Conservation (phyloP, 768 basidiomycete species). For the Lactifluus pinguis region DNA sequence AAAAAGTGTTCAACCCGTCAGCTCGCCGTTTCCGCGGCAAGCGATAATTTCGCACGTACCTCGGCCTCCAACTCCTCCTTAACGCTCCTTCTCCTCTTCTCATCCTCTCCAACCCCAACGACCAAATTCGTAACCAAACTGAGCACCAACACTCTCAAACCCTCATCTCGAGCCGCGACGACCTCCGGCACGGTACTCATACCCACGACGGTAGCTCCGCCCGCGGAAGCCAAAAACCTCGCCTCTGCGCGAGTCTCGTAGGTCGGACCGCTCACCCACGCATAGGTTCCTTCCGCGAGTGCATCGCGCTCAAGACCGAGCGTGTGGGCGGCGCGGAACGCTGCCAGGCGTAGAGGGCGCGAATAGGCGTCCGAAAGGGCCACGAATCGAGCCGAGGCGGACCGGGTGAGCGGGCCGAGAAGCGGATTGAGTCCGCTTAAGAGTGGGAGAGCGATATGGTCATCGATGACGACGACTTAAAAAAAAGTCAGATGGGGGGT, state of each 20-base stretch:
- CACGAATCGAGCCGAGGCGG: constrained; percentile 63
- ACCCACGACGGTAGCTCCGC: constrained; percentile 87
- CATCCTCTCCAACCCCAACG: constrained; percentile 30
- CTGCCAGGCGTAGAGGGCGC: constrained; percentile 53
- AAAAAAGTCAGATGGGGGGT: too few species aligned
- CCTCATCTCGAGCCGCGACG: constrained; percentile 66
- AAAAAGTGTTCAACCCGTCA: too few species aligned
- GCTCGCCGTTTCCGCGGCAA: not conserved
- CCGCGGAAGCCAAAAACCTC: constrained; percentile 58
- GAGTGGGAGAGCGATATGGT: constrained; percentile 77
- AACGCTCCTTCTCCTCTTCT: constrained; percentile 31
- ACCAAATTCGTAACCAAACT: constrained; percentile 85
- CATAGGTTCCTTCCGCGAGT: constrained; percentile 76
- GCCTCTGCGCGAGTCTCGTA: constrained; percentile 89
- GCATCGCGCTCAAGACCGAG: constrained; percentile 45
- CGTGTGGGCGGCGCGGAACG: constrained; percentile 61
- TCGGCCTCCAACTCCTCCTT: constrained; percentile 37
- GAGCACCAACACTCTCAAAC: constrained; percentile 65
- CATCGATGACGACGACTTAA: constrained; percentile 82
- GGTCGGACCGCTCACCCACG: constrained; percentile 85
- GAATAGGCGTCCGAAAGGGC: constrained; percentile 83
- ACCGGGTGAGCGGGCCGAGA: constrained; percentile 57
- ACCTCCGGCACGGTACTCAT: constrained; percentile 94
- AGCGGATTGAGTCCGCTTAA: constrained; percentile 72
- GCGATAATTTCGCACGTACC: constrained; percentile 31